A percentile compares a stretch with the other conserved stretches of the same genome.
phyloP scores from a whole-genome alignment of 164 flowering plant genomes.

The Stephania yunnanensis region DNA sequence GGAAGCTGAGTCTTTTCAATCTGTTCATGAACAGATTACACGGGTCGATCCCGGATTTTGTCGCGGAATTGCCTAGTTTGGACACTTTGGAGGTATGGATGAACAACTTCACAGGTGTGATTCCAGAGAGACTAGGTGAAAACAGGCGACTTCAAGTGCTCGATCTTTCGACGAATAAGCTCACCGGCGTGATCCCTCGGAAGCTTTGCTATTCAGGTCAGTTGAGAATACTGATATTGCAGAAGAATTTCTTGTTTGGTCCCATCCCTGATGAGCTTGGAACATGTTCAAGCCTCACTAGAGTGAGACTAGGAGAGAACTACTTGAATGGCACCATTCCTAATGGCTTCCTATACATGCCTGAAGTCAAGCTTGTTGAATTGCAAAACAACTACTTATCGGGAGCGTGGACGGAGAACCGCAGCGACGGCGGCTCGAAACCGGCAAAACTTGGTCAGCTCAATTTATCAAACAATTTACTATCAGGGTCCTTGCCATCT shows the following conservation, averaged over 20 bases:
- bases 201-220: conserved; percentile 53
- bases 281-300: conserved; percentile 53
- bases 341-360: conserved; percentile 66
- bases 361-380: conserved; percentile 60
- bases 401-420: conserved; percentile 55
- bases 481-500: conserved; percentile 60
- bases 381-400: conserved; percentile 69
- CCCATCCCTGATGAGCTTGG: conserved; percentile 74
- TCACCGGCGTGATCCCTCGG: conserved; percentile 78
- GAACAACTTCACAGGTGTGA: conserved; percentile 91
- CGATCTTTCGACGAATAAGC: conserved; percentile 90
- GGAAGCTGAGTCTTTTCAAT: conserved; percentile 56
- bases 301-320: conserved; percentile 80
- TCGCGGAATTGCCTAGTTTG: conserved; percentile 59
- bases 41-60: conserved; percentile 77
- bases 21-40: conserved; percentile 83
- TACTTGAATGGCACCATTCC: conserved; percentile 90
- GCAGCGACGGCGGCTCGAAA: conserved; percentile 21
- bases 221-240: conserved; percentile 56
- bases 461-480: conserved; percentile 68
- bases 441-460: conserved; percentile 48
- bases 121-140: conserved; percentile 64
- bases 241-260: conserved; percentile 78
- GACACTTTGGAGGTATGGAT: conserved; percentile 60
- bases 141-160: conserved; percentile 57